phyloP scores from a whole-genome alignment of 2,329 filamentous ascomycete species.

The Aspergillus sp. region DNA sequence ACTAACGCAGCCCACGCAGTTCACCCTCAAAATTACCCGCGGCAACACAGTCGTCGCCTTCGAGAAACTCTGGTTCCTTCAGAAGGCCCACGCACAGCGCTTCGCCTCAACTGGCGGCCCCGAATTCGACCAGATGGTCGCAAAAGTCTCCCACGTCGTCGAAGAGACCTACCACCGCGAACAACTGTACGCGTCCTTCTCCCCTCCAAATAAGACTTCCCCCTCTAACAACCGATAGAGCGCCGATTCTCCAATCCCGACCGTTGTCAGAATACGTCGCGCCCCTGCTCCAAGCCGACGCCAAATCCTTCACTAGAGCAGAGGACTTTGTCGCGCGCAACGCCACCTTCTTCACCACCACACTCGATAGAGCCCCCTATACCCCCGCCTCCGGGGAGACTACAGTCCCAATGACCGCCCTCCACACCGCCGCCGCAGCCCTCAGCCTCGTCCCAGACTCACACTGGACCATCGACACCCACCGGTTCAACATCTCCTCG shows the following conservation, averaged over 20 bases:
- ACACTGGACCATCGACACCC: slow-evolving; percentile 41
- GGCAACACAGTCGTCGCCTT: slow-evolving; percentile 82
- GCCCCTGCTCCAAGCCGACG: slow-evolving; percentile 52
- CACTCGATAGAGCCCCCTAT: slow-evolving; percentile 26
- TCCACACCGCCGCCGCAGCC: slow-evolving; percentile 45
- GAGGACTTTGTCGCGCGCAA: slow-evolving; percentile 56
- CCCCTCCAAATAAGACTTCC: not conserved
- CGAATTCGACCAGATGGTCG: slow-evolving; percentile 39
- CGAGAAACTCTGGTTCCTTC: slow-evolving; percentile 76
- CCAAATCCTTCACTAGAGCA: slow-evolving; percentile 57
- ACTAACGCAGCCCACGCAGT: slow-evolving; percentile 45
- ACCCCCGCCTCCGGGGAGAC: slow-evolving; percentile 10
- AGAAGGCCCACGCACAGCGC: slow-evolving; percentile 64
- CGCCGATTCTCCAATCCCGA: slow-evolving; percentile 29
- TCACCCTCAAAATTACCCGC: slow-evolving; percentile 83
- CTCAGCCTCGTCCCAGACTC: slow-evolving; percentile 40
- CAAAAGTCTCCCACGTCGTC: slow-evolving; percentile 28
- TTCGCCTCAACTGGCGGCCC: slow-evolving; percentile 47
- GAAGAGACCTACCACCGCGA: slow-evolving; percentile 20
- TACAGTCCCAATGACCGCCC: slow-evolving; percentile 31
- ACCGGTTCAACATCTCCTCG: slow-evolving; percentile 38
- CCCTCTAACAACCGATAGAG: slow-evolving; percentile 17
- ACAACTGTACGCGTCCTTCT: slow-evolving; percentile 26
- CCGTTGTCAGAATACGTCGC: slow-evolving; percentile 48
- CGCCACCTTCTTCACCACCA: slow-evolving; percentile 55